phyloP scores from a whole-genome alignment of 2,329 filamentous ascomycete genomes.

The Cercospora berteroae region DNA sequence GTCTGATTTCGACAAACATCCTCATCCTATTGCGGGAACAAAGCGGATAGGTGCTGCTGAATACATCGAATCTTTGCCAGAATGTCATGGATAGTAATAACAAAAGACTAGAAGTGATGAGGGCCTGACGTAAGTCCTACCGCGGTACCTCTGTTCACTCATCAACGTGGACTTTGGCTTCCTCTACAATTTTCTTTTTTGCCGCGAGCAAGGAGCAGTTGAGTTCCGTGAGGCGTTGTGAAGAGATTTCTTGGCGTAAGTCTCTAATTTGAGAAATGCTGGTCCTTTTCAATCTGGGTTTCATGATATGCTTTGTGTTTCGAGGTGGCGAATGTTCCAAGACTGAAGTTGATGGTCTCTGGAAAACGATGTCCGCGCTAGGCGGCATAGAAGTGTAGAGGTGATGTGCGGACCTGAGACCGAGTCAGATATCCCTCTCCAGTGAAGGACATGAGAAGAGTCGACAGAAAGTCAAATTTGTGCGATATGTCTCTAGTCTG shows the following conservation, averaged over 20 bases:
- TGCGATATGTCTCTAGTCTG: background rate
- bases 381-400: background rate
- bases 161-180: background rate
- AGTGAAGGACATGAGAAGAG: background rate
- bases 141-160: too few relatives aligned
- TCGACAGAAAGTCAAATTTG: background rate
- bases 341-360: background rate
- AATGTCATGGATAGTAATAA: too few relatives aligned
- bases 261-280: background rate
- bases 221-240: background rate
- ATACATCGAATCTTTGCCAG: too few relatives aligned
- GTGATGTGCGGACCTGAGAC: background rate
- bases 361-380: background rate
- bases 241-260: background rate
- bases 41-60: background rate
- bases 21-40: background rate
- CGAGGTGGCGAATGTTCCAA: background rate
- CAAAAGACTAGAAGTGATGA: too few relatives aligned
- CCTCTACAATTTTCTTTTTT: background rate
- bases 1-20: background rate
- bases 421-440: background rate
- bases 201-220: background rate
- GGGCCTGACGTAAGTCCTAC: too few relatives aligned
- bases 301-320: background rate
- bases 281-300: background rate